Base-by-base conservation (phyloP, 805 yeast genomes). In the Trichomonascus vanleenenianus region DNA sequence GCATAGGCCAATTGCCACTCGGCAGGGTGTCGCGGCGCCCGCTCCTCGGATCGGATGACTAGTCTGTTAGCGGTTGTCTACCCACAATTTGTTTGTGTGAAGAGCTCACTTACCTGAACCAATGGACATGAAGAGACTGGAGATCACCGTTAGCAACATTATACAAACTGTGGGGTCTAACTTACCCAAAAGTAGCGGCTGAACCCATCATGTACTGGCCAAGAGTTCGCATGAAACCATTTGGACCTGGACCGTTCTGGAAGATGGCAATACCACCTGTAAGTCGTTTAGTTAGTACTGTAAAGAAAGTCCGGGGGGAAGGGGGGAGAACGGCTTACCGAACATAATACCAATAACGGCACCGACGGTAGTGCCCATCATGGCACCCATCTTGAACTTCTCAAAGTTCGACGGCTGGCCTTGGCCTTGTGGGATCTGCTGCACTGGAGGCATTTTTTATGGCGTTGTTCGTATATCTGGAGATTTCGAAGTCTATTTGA, bases 141-240 rank as follows among this genome's bases (percentile, higher is more conserved):
- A 8, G 22, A 8, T 14, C 11, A n/a, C 16, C 18, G 33, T 27
- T 27, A 16, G 14, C 20, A n/a, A n/a, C n/a, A n/a, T n/a, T n/a
- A n/a, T n/a, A n/a, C n/a, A n/a, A n/a, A n/a, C n/a, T n/a, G n/a
- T n/a, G n/a, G n/a, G n/a, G n/a, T n/a, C n/a, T n/a, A 16, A 56
- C 63, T 44, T 43, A 60, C 64, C 97, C 97, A 66, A 93, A 91
- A 9, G 97, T 91, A 41, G 94, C 96, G 2, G 96, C 96, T 3
- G 96, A 86, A 45, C 97, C 97, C 58, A 84, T 82, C 67, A 93
- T 89, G 67, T 89, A 93, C 68, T 91, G 96, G 46, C 98, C 97
- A 60, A 93, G 71, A 1, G 97, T 91, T 70, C 96, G 82, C 81
- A 93, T 85, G 47, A 86, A 86, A 46, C 99, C 99, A 60, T 86